phyloP scores from a whole-genome alignment of 2,329 filamentous ascomycete genomes.

The Aspergillus pseudotamarii region DNA sequence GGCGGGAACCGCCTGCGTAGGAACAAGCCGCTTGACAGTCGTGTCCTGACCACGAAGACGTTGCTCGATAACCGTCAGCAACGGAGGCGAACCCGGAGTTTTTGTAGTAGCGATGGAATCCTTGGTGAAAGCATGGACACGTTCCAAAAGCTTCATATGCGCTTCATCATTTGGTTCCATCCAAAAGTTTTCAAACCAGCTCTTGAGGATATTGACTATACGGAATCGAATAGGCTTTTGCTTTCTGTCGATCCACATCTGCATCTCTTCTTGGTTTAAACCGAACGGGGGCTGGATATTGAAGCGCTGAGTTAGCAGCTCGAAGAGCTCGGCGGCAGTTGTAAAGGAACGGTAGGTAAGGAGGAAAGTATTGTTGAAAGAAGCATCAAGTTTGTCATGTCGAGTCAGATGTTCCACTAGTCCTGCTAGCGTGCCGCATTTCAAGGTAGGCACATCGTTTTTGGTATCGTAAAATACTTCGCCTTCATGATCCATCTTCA shows the following conservation, averaged over 20 bases:
- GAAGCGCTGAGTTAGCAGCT: constrained; percentile 88
- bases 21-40: constrained; percentile 80
- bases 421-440: constrained; percentile 84
- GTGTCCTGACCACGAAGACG: constrained; percentile 85
- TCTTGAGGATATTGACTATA: constrained; percentile 96
- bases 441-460: constrained; percentile 71
- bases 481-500: constrained; percentile 82
- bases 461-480: constrained; percentile 92
- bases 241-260: constrained; percentile 89
- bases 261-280: constrained; percentile 73
- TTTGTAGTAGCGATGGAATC: constrained; percentile 92
- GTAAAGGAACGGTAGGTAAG: constrained; percentile 97
- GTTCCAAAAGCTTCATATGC: constrained; percentile 81
- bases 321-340: constrained; percentile 84
- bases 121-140: constrained; percentile 87
- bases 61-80: constrained; percentile 88
- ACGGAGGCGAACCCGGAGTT: constrained; percentile 80
- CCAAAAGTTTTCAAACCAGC: constrained; percentile 98
- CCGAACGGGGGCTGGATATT: constrained; percentile 88
- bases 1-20: constrained; percentile 79
- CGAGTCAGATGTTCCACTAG: constrained; percentile 93
- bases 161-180: constrained; percentile 92
- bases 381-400: constrained; percentile 92
- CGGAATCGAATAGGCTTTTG: constrained; percentile 95
- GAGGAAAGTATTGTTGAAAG: constrained; percentile 96